A percentile compares a stretch with the other conserved stretches of the same genome.
These are phyloP conservation scores for Helianthus tuberosus DNA, from an alignment of 129 eudicot genomes.

Conservation along the genomic window DNA sequence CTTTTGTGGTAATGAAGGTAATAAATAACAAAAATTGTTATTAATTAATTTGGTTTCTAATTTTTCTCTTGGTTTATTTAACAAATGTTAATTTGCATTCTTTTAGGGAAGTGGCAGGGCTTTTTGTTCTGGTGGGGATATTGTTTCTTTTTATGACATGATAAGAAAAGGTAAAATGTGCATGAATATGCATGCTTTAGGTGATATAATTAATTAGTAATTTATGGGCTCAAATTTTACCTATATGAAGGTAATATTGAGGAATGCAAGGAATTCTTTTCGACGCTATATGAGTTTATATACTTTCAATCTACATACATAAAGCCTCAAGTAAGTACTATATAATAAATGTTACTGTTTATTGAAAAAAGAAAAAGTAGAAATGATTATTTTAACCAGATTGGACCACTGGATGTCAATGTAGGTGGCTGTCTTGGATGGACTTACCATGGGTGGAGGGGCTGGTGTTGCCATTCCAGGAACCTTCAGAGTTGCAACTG, in stretches of 20 bases:
- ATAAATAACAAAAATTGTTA: too few species aligned
- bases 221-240: conserved; percentile 6
- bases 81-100: neutral
- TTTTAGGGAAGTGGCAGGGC: conserved; percentile 80
- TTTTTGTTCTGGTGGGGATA: conserved; percentile 76
- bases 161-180: conserved; percentile 42
- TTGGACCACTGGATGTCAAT: conserved; percentile 4
- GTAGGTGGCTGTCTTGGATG: conserved; percentile 84
- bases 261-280: conserved; percentile 64
- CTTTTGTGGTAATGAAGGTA: conserved; percentile 76
- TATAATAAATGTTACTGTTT: too few species aligned
- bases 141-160: conserved; percentile 49
- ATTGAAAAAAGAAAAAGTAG: too few species aligned
- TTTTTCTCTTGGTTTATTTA: too few species aligned
- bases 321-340: conserved; percentile 79
- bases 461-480: conserved; percentile 73
- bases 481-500: conserved; percentile 73
- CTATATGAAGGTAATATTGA: conserved; percentile 59
- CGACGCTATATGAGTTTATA: conserved; percentile 52
- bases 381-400: too few species aligned
- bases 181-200: too few species aligned
- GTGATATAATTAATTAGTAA: neutral
- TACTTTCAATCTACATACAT: conserved; percentile 61
- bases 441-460: conserved; percentile 91
- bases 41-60: too few species aligned